Evolutionary conservation across 148 eudicot genomes (phyloP), one percentile per base, ranked within the genome.

Genomic region (Persicaria maculosa): DNA sequence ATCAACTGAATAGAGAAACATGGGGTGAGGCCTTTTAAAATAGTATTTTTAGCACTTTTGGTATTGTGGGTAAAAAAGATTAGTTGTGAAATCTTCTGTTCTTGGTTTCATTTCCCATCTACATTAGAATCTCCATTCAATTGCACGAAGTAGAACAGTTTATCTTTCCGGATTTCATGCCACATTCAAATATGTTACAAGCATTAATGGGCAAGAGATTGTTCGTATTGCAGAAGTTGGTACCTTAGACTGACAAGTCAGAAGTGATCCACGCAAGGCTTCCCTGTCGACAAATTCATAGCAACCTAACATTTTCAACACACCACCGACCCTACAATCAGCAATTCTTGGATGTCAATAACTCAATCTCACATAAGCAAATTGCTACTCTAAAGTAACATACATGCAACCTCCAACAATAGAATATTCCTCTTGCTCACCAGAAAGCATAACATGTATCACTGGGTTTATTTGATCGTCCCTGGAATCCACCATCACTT

Each of bases 361-460:
- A 47, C 12, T 0, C 68, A 59, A 11, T 8, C 4, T 61, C 43
- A 9, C 15, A 31, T 61, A 61, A 61, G 59, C 52, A 58, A 58
- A 58, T 19, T 58, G 64, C 64, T 20, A 58, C 61, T 6, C 25
- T 15, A 7, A 55, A 55, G 22, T 43, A 40, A 68, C 15, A 7
- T 19, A 43, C n/a, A 40, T 14, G 15, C 19, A 72, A 48, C n/a
- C 44, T 47, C 17, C 45, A 47, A 12, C 50, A 9, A 4, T 25
- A 47, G 70, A 65, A 14, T 11, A 40, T 36, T 64, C 45, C 2
- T 22, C 69, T 0, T 58, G 74, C 86, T 75, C 80, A 94, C 98
- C 97, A 94, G 81, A 94, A 94, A 75, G 90, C 97, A 80, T 94
- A 94, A 74, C 98, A 94, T 6, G 98, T 85, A 75, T 94, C 98